Evolutionary conservation across 2,329 filamentous ascomycete genomes (phyloP).

Genomic region (Sporothrix curviconia): DNA sequence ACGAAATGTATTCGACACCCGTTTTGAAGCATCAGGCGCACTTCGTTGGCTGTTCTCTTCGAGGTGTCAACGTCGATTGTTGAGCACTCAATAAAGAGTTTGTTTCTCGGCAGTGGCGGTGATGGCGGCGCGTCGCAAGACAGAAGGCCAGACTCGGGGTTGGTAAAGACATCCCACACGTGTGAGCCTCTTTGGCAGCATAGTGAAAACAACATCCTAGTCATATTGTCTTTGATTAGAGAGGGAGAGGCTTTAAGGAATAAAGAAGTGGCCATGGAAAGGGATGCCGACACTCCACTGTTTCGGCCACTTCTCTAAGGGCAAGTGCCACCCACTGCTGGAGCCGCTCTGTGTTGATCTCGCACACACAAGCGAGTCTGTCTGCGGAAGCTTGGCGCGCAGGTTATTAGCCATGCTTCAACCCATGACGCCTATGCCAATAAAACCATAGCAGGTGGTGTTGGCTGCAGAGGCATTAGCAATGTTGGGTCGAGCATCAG

Average conservation of each 20-base stretch:
- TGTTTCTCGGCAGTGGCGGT: not conserved
- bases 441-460: conserved; percentile 19
- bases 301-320: too few species aligned
- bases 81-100: conserved; percentile 4
- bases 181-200: not conserved
- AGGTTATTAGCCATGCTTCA: conserved; percentile 2
- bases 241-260: too few species aligned
- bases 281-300: too few species aligned
- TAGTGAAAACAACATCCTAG: conserved; percentile 2
- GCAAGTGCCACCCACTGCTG: too few species aligned
- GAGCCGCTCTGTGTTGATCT: not conserved
- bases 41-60: too few species aligned
- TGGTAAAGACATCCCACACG: not conserved
- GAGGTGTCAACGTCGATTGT: not conserved
- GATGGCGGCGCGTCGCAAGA: not conserved
- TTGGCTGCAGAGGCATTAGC: too few species aligned
- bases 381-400: not conserved
- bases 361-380: not conserved
- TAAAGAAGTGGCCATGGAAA: too few species aligned
- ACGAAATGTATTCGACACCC: not conserved
- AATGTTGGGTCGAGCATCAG: too few species aligned
- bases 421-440: conserved; percentile 4
- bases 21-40: not conserved
- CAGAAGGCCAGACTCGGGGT: not conserved
- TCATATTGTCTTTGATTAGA: too few species aligned